Percentiles rank a stretch among this genome's conserved stretches.
phyloP scores from a whole-genome alignment of 306 rosid genomes.

The Amphicarpaea edgeworthii region DNA sequence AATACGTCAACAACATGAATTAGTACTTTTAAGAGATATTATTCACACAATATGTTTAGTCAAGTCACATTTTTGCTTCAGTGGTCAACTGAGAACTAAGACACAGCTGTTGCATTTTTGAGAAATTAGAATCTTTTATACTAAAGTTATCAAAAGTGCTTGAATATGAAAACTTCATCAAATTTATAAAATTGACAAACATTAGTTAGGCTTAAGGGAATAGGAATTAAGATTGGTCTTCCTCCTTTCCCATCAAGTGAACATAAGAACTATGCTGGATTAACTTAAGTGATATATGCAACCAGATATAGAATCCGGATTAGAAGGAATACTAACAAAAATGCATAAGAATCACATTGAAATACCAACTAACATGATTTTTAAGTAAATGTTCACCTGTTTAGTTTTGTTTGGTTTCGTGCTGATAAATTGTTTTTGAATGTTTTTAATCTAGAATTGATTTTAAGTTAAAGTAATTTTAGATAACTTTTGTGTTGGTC shows the following conservation, averaged over 20 bases:
- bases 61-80: constrained; percentile 6
- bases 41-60: not conserved
- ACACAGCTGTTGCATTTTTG: not conserved
- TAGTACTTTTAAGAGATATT: not conserved
- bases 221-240: not conserved
- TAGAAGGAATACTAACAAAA: too few relatives aligned
- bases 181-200: not conserved
- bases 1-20: constrained; percentile 16
- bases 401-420: too few relatives aligned
- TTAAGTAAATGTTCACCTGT: too few relatives aligned
- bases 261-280: too few relatives aligned
- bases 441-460: too few relatives aligned
- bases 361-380: too few relatives aligned
- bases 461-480: too few relatives aligned
- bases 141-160: not conserved
- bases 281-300: too few relatives aligned
- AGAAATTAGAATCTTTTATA: not conserved
- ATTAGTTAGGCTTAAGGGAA: not conserved
- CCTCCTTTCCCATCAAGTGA: not conserved
- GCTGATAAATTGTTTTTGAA: too few relatives aligned
- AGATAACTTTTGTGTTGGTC: too few relatives aligned
- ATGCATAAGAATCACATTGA: too few relatives aligned
- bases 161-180: not conserved
- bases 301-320: too few relatives aligned
- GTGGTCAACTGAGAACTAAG: not conserved